Percentiles rank a stretch among this genome's conserved stretches.
Conservation (phyloP, 1,139 yeast genomes). For the Yamadazyma blattariae region DNA sequence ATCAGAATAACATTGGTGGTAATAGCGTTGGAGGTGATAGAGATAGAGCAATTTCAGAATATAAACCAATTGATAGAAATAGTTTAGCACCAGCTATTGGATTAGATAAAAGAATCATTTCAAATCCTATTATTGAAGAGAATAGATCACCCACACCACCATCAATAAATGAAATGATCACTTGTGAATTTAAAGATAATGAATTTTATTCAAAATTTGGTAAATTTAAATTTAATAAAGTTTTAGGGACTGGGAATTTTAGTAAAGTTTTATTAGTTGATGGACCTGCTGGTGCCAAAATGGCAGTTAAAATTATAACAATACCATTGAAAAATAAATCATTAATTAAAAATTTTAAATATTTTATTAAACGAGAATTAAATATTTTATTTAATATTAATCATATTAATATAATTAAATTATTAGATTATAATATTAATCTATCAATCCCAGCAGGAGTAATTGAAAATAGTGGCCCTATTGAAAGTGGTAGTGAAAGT, state of each 20-base stretch:
- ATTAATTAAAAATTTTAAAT: constrained; percentile 48
- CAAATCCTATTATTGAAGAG: constrained; percentile 4
- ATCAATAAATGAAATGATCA: not conserved
- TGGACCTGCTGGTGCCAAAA: constrained; percentile 20
- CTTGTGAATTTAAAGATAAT: constrained; percentile 9
- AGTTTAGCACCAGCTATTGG: constrained; percentile 5
- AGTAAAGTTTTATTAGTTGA: constrained; percentile 53
- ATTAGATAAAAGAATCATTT: constrained; percentile 4
- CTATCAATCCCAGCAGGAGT: constrained; percentile 21
- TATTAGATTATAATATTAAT: constrained; percentile 31
- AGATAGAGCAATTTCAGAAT: constrained; percentile 32
- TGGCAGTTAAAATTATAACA: constrained; percentile 42
- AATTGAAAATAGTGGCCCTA: constrained; percentile 13
- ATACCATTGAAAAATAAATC: constrained; percentile 28
- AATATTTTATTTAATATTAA: constrained; percentile 51
- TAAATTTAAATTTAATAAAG: constrained; percentile 21
- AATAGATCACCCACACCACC: not conserved
- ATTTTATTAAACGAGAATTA: constrained; percentile 73
- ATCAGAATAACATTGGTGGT: no score
- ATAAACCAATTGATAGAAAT: constrained; percentile 27
- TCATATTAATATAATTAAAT: constrained; percentile 42
- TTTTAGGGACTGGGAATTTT: constrained; percentile 59
- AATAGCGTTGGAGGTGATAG: not conserved
- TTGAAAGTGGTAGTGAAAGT: constrained; percentile 17
- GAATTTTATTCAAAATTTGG: constrained; percentile 10